phyloP scores from a whole-genome alignment of 495 filamentous ascomycete species.

The Neurospora hispaniola region DNA sequence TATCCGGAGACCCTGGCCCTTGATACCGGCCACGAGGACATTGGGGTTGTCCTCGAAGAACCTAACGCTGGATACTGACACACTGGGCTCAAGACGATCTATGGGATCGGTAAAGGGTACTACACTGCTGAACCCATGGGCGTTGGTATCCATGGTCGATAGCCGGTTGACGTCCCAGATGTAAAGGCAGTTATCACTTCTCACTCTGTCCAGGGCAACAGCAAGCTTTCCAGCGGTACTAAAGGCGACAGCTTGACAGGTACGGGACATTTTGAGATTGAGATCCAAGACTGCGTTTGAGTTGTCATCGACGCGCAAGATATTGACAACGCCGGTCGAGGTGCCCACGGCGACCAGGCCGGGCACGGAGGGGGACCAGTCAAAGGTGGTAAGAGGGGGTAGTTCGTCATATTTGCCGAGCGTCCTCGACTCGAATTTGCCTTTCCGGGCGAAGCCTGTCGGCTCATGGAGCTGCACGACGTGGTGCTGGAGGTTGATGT shows the following conservation, averaged over 20 bases:
- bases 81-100: slow-evolving; percentile 66
- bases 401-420: slow-evolving; percentile 67
- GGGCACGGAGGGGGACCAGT: slow-evolving; percentile 70
- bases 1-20: slow-evolving; percentile 74
- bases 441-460: slow-evolving; percentile 43
- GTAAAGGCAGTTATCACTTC: slow-evolving; percentile 87
- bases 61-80: slow-evolving; percentile 79
- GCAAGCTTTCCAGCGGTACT: slow-evolving; percentile 69
- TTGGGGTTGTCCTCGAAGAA: slow-evolving; percentile 84
- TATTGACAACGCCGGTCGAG: slow-evolving; percentile 69
- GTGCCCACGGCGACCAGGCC: slow-evolving; percentile 78
- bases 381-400: slow-evolving; percentile 81
- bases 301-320: slow-evolving; percentile 63
- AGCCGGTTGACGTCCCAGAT: slow-evolving; percentile 82
- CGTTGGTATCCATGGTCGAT: slow-evolving; percentile 31
- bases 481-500: slow-evolving; percentile 73
- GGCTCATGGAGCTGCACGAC: slow-evolving; percentile 71
- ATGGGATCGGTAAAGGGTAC: slow-evolving; percentile 46
- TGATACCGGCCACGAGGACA: slow-evolving; percentile 70
- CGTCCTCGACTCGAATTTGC: slow-evolving; percentile 52
- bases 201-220: slow-evolving; percentile 78
- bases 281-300: slow-evolving; percentile 58
- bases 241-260: slow-evolving; percentile 88
- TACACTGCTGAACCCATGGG: slow-evolving; percentile 25
- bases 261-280: slow-evolving; percentile 71